phyloP scores from a whole-genome alignment of 176 grass and related monocot genomes.

The Leersia perrieri region DNA sequence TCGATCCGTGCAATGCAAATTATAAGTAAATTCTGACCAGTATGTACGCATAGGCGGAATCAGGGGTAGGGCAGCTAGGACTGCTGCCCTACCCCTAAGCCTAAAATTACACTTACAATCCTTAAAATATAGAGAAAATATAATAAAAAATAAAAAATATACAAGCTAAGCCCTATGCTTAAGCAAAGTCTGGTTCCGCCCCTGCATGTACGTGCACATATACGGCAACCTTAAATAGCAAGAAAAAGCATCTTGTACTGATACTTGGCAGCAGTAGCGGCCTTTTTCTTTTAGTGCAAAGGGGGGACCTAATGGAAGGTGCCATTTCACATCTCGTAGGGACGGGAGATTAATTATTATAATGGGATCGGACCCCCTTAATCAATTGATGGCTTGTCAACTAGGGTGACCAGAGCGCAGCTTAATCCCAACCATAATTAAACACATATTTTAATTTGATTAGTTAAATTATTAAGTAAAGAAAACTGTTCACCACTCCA shows the following conservation, averaged over 20 bases:
- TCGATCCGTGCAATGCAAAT: no score
- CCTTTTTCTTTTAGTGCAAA: neutral
- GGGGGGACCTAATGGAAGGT: conserved; percentile 46
- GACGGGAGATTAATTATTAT: conserved; percentile 45
- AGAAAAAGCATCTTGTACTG: neutral
- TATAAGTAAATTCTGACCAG: no score
- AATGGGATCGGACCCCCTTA: conserved; percentile 29
- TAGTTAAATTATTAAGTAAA: neutral
- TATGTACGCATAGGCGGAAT: no score
- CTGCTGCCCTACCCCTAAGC: no score
- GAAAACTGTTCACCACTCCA: neutral
- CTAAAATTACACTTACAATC: no score
- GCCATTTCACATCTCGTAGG: conserved; percentile 48
- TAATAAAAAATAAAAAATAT: no score
- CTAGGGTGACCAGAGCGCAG: neutral
- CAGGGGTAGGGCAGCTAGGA: no score
- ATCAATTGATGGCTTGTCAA: conserved; percentile 45
- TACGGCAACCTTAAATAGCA: neutral
- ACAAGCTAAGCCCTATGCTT: no score
- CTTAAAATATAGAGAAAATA: no score
- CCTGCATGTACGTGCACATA: neutral
- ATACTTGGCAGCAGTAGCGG: conserved; percentile 13
- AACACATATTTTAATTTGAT: neutral
- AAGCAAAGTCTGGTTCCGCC: no score
- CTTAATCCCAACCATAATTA: conserved; percentile 49